These are phyloP conservation scores for Teratosphaeria gauchensis DNA, from an alignment of 2,329 filamentous ascomycete species.

Conservation along the genomic window DNA sequence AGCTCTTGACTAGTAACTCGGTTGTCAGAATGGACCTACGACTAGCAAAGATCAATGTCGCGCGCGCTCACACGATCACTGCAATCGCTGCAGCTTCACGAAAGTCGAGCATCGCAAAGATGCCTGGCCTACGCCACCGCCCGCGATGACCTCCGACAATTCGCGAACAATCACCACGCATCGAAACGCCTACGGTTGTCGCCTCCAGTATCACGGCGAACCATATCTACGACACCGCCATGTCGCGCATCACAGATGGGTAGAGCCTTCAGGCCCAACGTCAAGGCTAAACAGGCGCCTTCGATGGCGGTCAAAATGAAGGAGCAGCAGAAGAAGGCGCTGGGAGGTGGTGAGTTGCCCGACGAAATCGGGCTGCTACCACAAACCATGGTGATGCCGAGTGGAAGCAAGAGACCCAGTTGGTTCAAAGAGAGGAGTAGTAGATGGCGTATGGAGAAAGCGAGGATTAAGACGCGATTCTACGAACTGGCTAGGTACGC, in stretches of 20 bases:
- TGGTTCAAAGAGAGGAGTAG: conserved; percentile 3
- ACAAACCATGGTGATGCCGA: conserved; percentile 24
- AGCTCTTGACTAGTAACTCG: not conserved
- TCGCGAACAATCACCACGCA: not conserved
- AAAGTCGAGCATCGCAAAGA: not conserved
- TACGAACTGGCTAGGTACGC: conserved; percentile 1
- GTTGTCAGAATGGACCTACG: not conserved
- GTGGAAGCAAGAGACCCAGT: conserved; percentile 14
- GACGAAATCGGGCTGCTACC: conserved; percentile 38
- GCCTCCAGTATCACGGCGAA: not conserved
- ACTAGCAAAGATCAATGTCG: conserved; percentile 1
- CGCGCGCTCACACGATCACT: conserved; percentile 1
- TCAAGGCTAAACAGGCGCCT: conserved; percentile 26
- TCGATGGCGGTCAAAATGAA: conserved; percentile 29
- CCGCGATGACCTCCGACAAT: not conserved
- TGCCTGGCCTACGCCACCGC: conserved; percentile 1
- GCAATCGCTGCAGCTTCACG: conserved; percentile 1
- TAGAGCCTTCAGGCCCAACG: conserved; percentile 7
- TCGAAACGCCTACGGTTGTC: not conserved
- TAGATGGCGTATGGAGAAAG: conserved; percentile 8
- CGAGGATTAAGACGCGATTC: conserved; percentile 3
- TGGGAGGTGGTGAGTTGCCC: conserved; percentile 24
- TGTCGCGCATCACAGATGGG: conserved; percentile 4
- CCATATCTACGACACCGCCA: conserved; percentile 11
- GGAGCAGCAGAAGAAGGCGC: conserved; percentile 22